These are phyloP conservation scores for Fomitopsis pinicola DNA, from an alignment of 1,284 basidiomycete genomes.

Conservation along the genomic window DNA sequence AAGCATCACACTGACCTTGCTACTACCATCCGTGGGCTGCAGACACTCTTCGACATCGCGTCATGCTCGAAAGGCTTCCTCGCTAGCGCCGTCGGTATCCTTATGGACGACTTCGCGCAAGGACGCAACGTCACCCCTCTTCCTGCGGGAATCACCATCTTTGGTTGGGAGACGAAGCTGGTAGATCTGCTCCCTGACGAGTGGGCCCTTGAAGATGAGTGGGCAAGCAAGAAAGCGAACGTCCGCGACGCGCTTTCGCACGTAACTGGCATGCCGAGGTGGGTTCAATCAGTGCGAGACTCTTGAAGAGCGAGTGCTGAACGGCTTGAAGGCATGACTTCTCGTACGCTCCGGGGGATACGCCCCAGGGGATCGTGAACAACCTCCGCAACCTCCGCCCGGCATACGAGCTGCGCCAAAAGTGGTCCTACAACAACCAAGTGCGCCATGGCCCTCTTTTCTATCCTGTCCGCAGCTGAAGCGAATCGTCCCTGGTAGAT, in stretches of 20 bases:
- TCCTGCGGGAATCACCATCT: slow-evolving; percentile 1
- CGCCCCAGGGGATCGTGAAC: slow-evolving; percentile 20
- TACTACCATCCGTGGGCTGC: neutral
- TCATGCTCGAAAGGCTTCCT: slow-evolving; percentile 47
- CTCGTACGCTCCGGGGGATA: slow-evolving; percentile 27
- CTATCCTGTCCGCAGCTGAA: neutral
- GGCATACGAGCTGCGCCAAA: slow-evolving; percentile 35
- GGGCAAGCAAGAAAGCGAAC: slow-evolving; percentile 30
- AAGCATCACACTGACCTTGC: neutral
- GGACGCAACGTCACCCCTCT: slow-evolving; percentile 18
- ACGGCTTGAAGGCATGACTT: slow-evolving; percentile 27
- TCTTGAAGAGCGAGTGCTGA: no score
- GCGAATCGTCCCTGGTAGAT: neutral
- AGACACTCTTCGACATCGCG: slow-evolving; percentile 39
- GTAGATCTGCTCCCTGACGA: slow-evolving; percentile 34
- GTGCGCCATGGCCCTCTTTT: slow-evolving; percentile 15
- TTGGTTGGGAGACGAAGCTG: slow-evolving; percentile 33
- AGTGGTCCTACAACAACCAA: slow-evolving; percentile 38
- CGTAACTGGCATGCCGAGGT: slow-evolving; percentile 21
- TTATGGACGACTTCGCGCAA: slow-evolving; percentile 19
- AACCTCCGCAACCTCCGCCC: slow-evolving; percentile 32
- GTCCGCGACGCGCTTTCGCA: slow-evolving; percentile 34
- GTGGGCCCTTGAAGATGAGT: slow-evolving; percentile 34
- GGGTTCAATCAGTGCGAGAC: neutral
- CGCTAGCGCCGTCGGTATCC: slow-evolving; percentile 31